phyloP scores from a whole-genome alignment of 2,329 filamentous ascomycete genomes.

The Mycosphaerelloides madeirae region DNA sequence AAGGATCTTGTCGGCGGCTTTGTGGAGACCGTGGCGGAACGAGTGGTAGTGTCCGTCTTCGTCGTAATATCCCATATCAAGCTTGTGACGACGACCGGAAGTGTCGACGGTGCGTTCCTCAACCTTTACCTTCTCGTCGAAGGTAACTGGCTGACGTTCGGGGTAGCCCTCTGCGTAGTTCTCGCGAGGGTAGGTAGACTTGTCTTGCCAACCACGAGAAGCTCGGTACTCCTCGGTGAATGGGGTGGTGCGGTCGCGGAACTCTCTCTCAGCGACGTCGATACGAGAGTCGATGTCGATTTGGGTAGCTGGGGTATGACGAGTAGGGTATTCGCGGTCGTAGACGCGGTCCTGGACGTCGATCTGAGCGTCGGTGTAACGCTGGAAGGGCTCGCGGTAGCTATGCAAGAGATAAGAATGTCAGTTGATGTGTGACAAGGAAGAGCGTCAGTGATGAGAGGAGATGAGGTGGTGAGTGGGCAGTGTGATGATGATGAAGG shows the following conservation, averaged over 20 bases:
- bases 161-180: constrained; percentile 36
- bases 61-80: constrained; percentile 77
- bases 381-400: constrained; percentile 53
- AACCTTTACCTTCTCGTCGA: constrained; percentile 47
- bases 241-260: constrained; percentile 37
- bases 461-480: constrained; percentile 10
- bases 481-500: constrained; percentile 17
- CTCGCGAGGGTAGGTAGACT: constrained; percentile 37
- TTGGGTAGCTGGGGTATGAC: constrained; percentile 47
- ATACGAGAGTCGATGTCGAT: constrained; percentile 54
- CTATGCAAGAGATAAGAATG: constrained; percentile 33
- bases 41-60: constrained; percentile 71
- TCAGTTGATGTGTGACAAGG: constrained; percentile 13
- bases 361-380: constrained; percentile 61
- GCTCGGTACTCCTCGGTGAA: constrained; percentile 38
- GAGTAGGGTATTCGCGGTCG: constrained; percentile 45
- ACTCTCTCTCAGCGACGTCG: constrained; percentile 48
- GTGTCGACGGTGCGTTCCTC: constrained; percentile 50
- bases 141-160: constrained; percentile 33
- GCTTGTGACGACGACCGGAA: constrained; percentile 39
- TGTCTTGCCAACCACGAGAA: constrained; percentile 34
- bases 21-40: constrained; percentile 66
- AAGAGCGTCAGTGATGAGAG: constrained; percentile 16
- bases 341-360: constrained; percentile 55
- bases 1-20: constrained; percentile 60